Percentiles rank a stretch among this genome's conserved stretches.
phyloP scores from a whole-genome alignment of 2,329 filamentous ascomycete species.

The Sporothrix globosa region DNA sequence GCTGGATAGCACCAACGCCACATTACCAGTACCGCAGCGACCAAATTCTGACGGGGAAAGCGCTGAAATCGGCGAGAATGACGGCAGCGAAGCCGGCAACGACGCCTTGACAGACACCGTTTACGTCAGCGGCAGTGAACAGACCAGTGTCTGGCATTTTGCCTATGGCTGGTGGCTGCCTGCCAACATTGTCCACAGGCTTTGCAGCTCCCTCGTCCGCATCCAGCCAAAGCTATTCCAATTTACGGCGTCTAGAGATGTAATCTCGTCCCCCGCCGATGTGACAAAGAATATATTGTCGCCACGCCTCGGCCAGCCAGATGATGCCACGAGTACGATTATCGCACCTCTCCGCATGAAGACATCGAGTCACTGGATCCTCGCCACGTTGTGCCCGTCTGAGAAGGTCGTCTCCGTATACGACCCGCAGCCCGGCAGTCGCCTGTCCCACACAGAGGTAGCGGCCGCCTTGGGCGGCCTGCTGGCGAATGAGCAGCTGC shows the following conservation, averaged over 20 bases:
- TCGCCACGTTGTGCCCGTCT: not conserved
- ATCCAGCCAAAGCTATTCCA: not conserved
- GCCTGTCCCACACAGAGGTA: not conserved
- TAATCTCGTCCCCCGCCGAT: not conserved
- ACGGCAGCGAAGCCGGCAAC: not conserved
- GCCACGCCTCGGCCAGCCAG: not conserved
- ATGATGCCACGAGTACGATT: not conserved
- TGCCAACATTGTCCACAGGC: not conserved
- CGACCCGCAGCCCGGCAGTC: not conserved
- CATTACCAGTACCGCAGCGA: not conserved
- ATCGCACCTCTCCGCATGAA: not conserved
- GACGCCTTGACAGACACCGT: not conserved
- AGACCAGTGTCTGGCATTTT: not conserved
- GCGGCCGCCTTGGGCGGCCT: not conserved
- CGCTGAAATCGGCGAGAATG: too few species aligned
- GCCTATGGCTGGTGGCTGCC: constrained; percentile 1
- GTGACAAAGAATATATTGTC: not conserved
- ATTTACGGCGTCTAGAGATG: not conserved
- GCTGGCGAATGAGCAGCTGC: not conserved
- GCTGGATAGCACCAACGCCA: not conserved
- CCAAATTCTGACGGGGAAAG: not conserved
- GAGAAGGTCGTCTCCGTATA: not conserved
- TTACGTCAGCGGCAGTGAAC: not conserved
- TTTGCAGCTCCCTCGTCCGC: not conserved
- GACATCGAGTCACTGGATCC: not conserved